A percentile compares a stretch with the other conserved stretches of the same genome.
These are phyloP conservation scores for Cucurbita maxima DNA, from an alignment of 306 rosid genomes.

Conservation along the genomic window DNA sequence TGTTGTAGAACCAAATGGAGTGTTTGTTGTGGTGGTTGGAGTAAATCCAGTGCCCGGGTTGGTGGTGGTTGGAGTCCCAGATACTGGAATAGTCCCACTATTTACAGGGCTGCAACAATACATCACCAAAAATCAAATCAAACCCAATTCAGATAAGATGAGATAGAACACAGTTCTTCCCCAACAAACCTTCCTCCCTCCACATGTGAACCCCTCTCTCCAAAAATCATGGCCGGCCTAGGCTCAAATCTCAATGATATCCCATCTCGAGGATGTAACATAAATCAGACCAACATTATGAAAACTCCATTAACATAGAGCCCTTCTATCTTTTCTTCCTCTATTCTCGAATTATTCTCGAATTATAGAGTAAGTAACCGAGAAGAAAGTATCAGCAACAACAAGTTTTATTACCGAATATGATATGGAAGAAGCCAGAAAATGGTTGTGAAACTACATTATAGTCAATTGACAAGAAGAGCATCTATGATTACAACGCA, in stretches of 20 bases:
- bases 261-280: slow-evolving; percentile 10
- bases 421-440: slow-evolving; percentile 10
- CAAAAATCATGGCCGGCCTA: background rate
- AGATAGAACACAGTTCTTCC: background rate
- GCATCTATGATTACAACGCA: background rate
- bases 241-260: slow-evolving; percentile 30
- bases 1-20: background rate
- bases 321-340: no score
- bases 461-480: background rate
- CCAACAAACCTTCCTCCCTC: background rate
- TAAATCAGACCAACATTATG: background rate
- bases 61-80: slow-evolving; percentile 10
- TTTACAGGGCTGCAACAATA: slow-evolving; percentile 2
- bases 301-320: background rate
- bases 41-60: background rate
- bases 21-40: slow-evolving; percentile 3
- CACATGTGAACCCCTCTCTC: background rate
- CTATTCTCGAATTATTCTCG: no score
- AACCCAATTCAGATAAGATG: background rate
- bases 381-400: no score
- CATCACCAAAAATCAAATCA: background rate
- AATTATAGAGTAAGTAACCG: no score
- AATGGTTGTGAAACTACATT: slow-evolving; percentile 12
- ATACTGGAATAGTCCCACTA: background rate
- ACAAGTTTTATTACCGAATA: no score